phyloP scores from a whole-genome alignment of 192 early-diverging fungal genomes.

The Coemansia sp. region DNA sequence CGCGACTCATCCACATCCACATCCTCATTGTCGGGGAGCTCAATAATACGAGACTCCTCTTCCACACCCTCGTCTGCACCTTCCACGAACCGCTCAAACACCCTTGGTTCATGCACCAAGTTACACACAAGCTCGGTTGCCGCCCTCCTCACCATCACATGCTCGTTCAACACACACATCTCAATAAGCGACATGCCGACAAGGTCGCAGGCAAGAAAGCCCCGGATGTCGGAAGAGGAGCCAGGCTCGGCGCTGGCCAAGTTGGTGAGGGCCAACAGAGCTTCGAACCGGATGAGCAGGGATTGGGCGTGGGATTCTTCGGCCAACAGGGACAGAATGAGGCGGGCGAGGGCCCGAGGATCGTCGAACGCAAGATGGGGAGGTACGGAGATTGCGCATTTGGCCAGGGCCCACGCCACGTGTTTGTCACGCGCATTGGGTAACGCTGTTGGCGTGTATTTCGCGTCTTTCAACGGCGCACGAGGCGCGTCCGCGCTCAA shows the following conservation, averaged over 20 bases:
- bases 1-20: slow-evolving; percentile 3
- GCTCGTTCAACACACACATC: slow-evolving; percentile 75
- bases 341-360: slow-evolving; percentile 66
- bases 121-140: slow-evolving; percentile 93
- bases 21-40: slow-evolving; percentile 29
- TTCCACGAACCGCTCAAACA: slow-evolving; percentile 75
- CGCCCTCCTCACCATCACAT: slow-evolving; percentile 77
- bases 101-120: slow-evolving; percentile 79
- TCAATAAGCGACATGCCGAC: slow-evolving; percentile 74
- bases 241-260: slow-evolving; percentile 64
- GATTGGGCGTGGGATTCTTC: slow-evolving; percentile 54
- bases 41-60: slow-evolving; percentile 20
- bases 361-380: slow-evolving; percentile 84
- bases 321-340: slow-evolving; percentile 58
- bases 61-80: slow-evolving; percentile 25
- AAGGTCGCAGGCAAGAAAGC: slow-evolving; percentile 56
- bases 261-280: slow-evolving; percentile 91
- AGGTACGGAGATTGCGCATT: slow-evolving; percentile 88
- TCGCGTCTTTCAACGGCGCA: slow-evolving; percentile 10
- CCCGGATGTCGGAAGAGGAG: slow-evolving; percentile 63
- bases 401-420: slow-evolving; percentile 84
- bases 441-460: slow-evolving; percentile 33
- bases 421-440: slow-evolving; percentile 42
- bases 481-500: slow-evolving; percentile 29
- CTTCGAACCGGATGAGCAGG: slow-evolving; percentile 80